Base-by-base conservation (phyloP, 1,284 basidiomycete genomes). In the Agaricales sp. region DNA sequence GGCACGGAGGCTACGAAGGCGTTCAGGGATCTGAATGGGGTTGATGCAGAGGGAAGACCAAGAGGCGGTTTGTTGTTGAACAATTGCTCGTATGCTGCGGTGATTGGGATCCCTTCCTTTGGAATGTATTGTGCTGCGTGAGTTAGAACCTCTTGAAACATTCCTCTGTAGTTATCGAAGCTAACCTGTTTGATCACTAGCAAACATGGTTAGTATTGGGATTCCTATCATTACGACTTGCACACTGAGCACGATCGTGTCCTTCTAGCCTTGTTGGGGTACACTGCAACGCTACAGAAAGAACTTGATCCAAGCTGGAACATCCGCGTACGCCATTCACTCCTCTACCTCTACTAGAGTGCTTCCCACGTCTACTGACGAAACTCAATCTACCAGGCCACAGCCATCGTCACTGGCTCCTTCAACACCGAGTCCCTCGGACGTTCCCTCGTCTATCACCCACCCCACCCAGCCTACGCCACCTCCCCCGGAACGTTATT, bases 1-100 rank as follows among this genome's bases (percentile, higher is more conserved):
- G 55, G 47, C 46, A 62, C 58, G 46, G 49, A 64, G 60, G 60
- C 63, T 2, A 48, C 62, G 1, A 49, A 50, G 24, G 55, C 62
- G 46, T 58, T 66, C 50, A 50, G 63, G 25, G 57, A 61, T 18
- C 52, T 61, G 16, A 62, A 62, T 45, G 24, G 24, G 24, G 14
- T 26, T 21, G 44, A n/a, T 22, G 19, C 12, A 24, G 44, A 8
- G 26, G 43, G 22, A 19, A 16, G 19, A 20, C 6, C 4, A 16
- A 41, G 39, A 16, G 39, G 39, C 8, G 13, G 13, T 4, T 18
- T 41, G 39, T 41, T 41, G 39, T 41, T 41, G 39, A 6, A 41
- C 8, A 41, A 41, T 41, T 41, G 39, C 16, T 41, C 39, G 39
- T 41, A 41, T 41, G 39, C n/a, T 4, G 39, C 39, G 6, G 39